phyloP scores from a whole-genome alignment of 2,329 filamentous ascomycete genomes.

The Cercospora zeina region DNA sequence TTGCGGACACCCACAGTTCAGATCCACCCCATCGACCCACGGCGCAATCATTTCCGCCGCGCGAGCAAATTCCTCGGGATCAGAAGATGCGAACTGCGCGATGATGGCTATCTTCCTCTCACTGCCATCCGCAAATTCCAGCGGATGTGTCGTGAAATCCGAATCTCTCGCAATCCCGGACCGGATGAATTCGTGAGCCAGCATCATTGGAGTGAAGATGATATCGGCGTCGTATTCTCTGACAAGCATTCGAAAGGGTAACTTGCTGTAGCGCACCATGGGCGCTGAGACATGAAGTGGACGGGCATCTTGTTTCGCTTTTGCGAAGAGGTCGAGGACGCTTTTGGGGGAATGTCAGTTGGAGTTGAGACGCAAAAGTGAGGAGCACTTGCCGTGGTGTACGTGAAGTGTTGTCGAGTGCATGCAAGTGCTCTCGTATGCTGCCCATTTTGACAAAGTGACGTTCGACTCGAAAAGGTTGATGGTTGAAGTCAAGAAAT shows the following conservation, averaged over 20 bases:
- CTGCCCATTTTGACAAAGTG: not conserved
- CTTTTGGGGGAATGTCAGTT: slow-evolving; percentile 10
- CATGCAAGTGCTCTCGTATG: not conserved
- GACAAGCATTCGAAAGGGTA: slow-evolving; percentile 69
- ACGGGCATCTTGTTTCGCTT: slow-evolving; percentile 54
- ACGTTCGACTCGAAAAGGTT: not conserved
- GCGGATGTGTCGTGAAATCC: slow-evolving; percentile 57
- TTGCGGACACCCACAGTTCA: slow-evolving; percentile 74
- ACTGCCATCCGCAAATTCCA: slow-evolving; percentile 40
- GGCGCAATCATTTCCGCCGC: slow-evolving; percentile 64
- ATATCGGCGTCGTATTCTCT: slow-evolving; percentile 65
- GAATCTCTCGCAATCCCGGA: slow-evolving; percentile 52
- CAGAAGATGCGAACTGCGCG: slow-evolving; percentile 66
- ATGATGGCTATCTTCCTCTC: slow-evolving; percentile 52
- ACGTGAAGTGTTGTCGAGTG: not conserved
- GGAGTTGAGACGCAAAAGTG: not conserved
- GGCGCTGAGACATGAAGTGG: slow-evolving; percentile 39
- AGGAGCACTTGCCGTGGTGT: slow-evolving; percentile 5
- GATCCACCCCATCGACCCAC: slow-evolving; percentile 63
- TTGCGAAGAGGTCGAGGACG: slow-evolving; percentile 54
- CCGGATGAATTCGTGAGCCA: slow-evolving; percentile 42
- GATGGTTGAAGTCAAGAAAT: not conserved
- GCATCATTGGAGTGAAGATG: slow-evolving; percentile 69
- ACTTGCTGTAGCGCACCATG: slow-evolving; percentile 45
- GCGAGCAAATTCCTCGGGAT: slow-evolving; percentile 61